Percentiles rank a stretch among this genome's conserved stretches.
Conservation (phyloP, 305 asterid genomes). For the Euphrasia arctica region DNA sequence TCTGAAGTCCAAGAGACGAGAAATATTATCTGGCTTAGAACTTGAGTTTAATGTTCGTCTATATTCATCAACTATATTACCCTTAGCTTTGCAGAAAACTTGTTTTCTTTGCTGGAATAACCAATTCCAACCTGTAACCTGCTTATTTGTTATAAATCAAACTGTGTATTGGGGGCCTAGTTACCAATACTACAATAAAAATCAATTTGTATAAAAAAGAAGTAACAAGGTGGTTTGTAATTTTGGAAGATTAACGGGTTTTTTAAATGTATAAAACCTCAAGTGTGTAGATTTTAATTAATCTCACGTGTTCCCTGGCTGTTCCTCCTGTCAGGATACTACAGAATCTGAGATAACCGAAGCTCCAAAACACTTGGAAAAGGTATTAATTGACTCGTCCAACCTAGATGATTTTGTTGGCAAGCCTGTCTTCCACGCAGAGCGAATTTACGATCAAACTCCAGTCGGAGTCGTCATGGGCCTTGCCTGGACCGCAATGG, state of each 20-base stretch:
- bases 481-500: conserved; percentile 99
- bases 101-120: too few species aligned
- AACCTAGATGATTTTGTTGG: conserved; percentile 89
- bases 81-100: too few species aligned
- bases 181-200: too few species aligned
- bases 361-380: conserved; percentile 38
- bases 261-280: background rate
- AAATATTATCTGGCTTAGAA: background rate
- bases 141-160: too few species aligned
- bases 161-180: too few species aligned
- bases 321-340: conserved; percentile 34
- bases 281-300: background rate
- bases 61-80: too few species aligned
- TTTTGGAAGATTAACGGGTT: too few species aligned
- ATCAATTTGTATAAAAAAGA: too few species aligned
- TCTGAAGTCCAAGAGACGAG: background rate
- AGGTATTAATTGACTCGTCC: conserved; percentile 58
- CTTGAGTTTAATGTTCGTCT: background rate
- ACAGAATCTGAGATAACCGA: conserved; percentile 22
- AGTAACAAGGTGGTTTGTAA: background rate
- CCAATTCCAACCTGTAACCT: too few species aligned
- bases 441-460: conserved; percentile 78
- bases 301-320: background rate
- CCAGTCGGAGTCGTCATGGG: conserved; percentile 98
- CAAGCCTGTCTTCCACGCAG: conserved; percentile 96